phyloP scores from a whole-genome alignment of 2,329 filamentous ascomycete species.

The Hymenoscyphus albidus region DNA sequence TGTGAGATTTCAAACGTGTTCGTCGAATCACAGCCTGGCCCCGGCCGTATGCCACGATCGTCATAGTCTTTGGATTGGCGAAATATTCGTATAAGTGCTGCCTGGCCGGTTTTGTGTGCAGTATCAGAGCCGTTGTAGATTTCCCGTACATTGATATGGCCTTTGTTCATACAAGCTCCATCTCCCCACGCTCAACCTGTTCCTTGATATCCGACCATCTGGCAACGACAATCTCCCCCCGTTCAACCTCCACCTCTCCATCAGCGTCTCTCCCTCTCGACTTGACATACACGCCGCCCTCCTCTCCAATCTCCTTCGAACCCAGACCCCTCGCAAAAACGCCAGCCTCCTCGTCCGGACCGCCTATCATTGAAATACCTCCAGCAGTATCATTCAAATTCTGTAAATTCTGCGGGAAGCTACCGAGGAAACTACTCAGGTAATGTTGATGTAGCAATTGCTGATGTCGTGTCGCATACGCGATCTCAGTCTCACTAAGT shows the following conservation, averaged over 20 bases:
- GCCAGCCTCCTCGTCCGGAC: slow-evolving; percentile 74
- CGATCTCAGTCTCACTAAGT: slow-evolving; percentile 73
- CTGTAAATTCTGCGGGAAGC: slow-evolving; percentile 75
- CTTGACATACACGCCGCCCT: slow-evolving; percentile 79
- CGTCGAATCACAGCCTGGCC: no score
- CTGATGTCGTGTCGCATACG: slow-evolving; percentile 83
- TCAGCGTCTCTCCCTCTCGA: slow-evolving; percentile 64
- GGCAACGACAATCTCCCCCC: slow-evolving; percentile 31
- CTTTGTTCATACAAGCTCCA: slow-evolving; percentile 37
- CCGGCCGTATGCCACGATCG: neutral
- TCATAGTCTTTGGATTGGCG: neutral
- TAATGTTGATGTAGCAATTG: slow-evolving; percentile 82
- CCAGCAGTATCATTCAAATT: slow-evolving; percentile 87
- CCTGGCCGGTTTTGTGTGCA: neutral
- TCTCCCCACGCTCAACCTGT: slow-evolving; percentile 51
- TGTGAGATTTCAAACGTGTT: no score
- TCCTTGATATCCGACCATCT: slow-evolving; percentile 29
- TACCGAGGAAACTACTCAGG: slow-evolving; percentile 73
- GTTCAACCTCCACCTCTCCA: slow-evolving; percentile 49
- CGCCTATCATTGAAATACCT: slow-evolving; percentile 88
- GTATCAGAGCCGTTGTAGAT: neutral
- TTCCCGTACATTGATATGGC: neutral
- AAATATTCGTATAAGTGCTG: neutral
- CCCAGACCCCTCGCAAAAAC: slow-evolving; percentile 77
- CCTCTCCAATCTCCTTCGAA: slow-evolving; percentile 52